Conservation (phyloP, 306 rosid genomes). For the Vigna reflexopilosa region DNA sequence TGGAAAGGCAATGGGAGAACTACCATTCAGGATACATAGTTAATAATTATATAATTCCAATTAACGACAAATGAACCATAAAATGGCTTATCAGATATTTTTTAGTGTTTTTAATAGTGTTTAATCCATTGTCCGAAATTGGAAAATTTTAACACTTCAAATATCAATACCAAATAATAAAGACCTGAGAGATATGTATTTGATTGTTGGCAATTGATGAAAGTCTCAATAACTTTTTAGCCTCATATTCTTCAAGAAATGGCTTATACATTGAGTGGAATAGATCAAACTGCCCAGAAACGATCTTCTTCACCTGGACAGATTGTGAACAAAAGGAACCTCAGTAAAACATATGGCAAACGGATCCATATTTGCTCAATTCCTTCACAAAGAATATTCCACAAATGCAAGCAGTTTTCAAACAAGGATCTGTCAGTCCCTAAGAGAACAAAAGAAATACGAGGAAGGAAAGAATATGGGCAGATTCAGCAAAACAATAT, state of each 20-base stretch:
- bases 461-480: conserved; percentile 14
- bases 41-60: neutral
- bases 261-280: conserved; percentile 82
- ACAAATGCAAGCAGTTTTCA: conserved; percentile 29
- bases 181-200: conserved; percentile 76
- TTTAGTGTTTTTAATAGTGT: neutral
- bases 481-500: neutral
- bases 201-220: conserved; percentile 51
- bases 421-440: conserved; percentile 15
- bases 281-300: conserved; percentile 72
- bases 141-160: conserved; percentile 3
- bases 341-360: conserved; percentile 25
- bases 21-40: neutral
- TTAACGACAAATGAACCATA: conserved; percentile 17
- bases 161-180: conserved; percentile 8
- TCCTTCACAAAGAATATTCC: conserved; percentile 32
- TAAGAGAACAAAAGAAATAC: conserved; percentile 10
- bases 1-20: neutral
- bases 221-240: conserved; percentile 67
- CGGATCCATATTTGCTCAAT: conserved; percentile 16
- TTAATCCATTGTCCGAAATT: conserved; percentile 1
- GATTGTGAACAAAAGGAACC: conserved; percentile 42
- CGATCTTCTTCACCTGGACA: conserved; percentile 85
- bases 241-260: conserved; percentile 73
- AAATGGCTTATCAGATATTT: neutral